Evolutionary conservation across 2,329 filamentous ascomycete genomes (phyloP), one percentile per base, ranked within the genome.

Genomic region (Pseudogymnoascus sp.): DNA sequence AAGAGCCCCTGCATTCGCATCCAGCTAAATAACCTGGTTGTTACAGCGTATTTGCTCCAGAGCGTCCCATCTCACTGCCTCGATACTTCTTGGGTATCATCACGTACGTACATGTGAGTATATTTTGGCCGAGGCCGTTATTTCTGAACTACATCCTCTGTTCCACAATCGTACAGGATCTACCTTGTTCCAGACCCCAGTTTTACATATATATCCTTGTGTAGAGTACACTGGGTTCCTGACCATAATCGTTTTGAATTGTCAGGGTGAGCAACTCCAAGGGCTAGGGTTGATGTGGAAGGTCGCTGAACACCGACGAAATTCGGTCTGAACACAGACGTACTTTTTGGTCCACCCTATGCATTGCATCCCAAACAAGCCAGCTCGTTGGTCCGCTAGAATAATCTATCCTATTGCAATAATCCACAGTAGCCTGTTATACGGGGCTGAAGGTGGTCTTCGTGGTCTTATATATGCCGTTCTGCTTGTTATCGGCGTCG

Each of bases 131-230:
- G 10, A 33, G 50, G 26, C 19, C 17, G 50, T 33, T 33, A 19
- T 56, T 31, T 33, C 19, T 19, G 29, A 33, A 56, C 50, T 19
- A 29, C n/a, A 31, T 31, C 3, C 26, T 53, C 46, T 33, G 5
- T 56, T 56, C 50, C 50, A 56, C n/a, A 56, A 33, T 56, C 29
- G 50, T 33, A 56, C 21, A 56, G 6, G 50, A 56, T 56, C 50
- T 31, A 7, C 50, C n/a, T 19, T 56, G 17, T 56, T 56, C 10
- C n/a, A 56, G n/a, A 2, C 50, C 50, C 9, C n/a, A 33, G 50
- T 56, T 56, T 56, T 56, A 33, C n/a, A 33, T 56, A 56, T 56
- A 56, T 53, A 33, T 56, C 50, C 50, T 56, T 56, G 50, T 19
- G 50, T 33, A 11, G 17, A 56, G 26, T 56, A n/a, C 50, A 19